Percentiles rank a stretch among this genome's conserved stretches.
Conservation (phyloP, 768 basidiomycete species). For the Cantharellus cinnabarinus region DNA sequence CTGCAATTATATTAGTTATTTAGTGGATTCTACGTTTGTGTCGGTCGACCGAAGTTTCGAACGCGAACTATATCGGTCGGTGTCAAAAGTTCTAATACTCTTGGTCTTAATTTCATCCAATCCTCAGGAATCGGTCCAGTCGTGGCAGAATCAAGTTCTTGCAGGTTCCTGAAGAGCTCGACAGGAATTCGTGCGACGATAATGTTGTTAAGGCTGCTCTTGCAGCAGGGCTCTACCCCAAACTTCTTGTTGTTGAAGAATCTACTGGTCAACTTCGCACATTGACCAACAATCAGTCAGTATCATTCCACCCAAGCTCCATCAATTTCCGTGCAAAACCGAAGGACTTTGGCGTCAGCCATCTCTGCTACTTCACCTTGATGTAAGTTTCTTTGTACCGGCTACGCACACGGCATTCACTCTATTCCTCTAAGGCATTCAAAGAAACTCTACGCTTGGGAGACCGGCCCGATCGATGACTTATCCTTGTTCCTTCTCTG, state of each 20-base stretch:
- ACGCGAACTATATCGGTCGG: slow-evolving; percentile 47
- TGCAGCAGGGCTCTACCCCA: slow-evolving; percentile 76
- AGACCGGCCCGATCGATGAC: slow-evolving; percentile 77
- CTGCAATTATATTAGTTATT: slow-evolving; percentile 31
- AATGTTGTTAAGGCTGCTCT: slow-evolving; percentile 61
- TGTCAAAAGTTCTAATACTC: slow-evolving; percentile 1
- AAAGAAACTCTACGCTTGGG: slow-evolving; percentile 84
- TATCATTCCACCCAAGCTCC: slow-evolving; percentile 75
- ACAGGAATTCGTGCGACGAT: slow-evolving; percentile 44
- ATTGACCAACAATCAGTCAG: slow-evolving; percentile 58
- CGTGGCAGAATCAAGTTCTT: slow-evolving; percentile 62
- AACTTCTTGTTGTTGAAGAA: slow-evolving; percentile 54
- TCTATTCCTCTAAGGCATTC: slow-evolving; percentile 46
- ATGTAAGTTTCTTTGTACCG: slow-evolving; percentile 29
- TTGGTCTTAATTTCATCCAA: background rate
- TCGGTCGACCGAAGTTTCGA: slow-evolving; percentile 41
- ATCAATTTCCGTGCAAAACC: slow-evolving; percentile 61
- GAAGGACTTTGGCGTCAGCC: slow-evolving; percentile 49
- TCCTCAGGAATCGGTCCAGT: slow-evolving; percentile 40
- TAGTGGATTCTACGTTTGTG: slow-evolving; percentile 78
- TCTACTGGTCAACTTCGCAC: slow-evolving; percentile 48
- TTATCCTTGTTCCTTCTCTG: slow-evolving; percentile 63
- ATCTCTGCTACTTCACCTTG: slow-evolving; percentile 71
- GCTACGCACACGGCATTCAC: slow-evolving; percentile 4
- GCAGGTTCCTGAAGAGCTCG: slow-evolving; percentile 43